These are phyloP conservation scores for Colletotrichum orchidophilum DNA, from an alignment of 2,329 filamentous ascomycete genomes.

Conservation along the genomic window DNA sequence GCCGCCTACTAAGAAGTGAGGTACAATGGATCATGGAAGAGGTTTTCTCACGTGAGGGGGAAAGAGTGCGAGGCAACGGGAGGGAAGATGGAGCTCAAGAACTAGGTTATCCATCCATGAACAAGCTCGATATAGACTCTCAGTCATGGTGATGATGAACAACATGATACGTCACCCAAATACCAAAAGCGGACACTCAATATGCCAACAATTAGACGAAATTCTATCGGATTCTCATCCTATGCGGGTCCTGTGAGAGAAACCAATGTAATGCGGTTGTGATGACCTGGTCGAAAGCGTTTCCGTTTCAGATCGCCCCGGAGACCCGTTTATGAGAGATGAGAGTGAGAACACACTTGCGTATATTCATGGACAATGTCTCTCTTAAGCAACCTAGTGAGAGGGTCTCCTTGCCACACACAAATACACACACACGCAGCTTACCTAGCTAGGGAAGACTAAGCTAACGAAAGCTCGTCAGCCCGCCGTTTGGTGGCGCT, in stretches of 20 bases:
- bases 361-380: background rate
- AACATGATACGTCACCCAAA: background rate
- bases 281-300: background rate
- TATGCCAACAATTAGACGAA: background rate
- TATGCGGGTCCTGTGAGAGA: background rate
- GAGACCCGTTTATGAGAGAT: background rate
- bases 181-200: background rate
- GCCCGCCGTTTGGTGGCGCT: background rate
- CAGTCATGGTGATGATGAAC: background rate
- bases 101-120: background rate
- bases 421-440: background rate
- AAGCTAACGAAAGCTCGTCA: background rate
- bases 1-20: constrained; percentile 46
- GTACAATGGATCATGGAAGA: background rate
- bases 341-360: background rate
- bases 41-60: no score
- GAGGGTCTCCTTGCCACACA: background rate
- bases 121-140: background rate
- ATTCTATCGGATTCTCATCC: background rate
- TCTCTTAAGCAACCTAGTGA: background rate
- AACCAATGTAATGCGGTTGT: background rate
- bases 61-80: background rate
- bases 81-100: background rate
- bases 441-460: background rate
- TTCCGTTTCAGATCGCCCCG: background rate